A percentile compares a stretch with the other conserved stretches of the same genome.
phyloP scores from a whole-genome alignment of 75 land plant genomes.

The Ceratopteris richardii region DNA sequence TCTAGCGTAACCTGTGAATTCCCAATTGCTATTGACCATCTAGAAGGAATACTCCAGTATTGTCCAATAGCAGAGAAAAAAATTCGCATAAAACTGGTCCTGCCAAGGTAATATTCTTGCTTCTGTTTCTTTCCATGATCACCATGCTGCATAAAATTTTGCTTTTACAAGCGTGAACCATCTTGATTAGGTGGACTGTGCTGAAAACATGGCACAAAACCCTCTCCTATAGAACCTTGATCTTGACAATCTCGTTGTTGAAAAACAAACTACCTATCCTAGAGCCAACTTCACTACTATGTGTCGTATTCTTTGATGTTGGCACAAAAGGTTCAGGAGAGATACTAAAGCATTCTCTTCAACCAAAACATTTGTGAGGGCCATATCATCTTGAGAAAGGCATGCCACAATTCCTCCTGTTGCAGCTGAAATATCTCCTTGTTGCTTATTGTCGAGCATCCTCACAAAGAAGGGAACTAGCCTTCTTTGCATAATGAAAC shows the following conservation, averaged over 20 bases:
- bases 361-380: constrained; percentile 23
- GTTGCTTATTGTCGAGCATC: constrained; percentile 26
- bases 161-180: background rate
- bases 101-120: too few species aligned
- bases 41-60: too few species aligned
- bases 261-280: too few species aligned
- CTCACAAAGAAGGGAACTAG: constrained; percentile 19
- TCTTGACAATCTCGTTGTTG: too few species aligned
- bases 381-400: constrained; percentile 28
- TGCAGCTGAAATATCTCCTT: constrained; percentile 26
- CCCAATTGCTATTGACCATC: too few species aligned
- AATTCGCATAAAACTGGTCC: too few species aligned
- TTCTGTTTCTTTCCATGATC: too few species aligned
- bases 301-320: too few species aligned
- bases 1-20: too few species aligned
- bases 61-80: too few species aligned
- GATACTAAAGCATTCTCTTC: constrained; percentile 27
- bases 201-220: constrained; percentile 22
- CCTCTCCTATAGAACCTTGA: too few species aligned
- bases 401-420: constrained; percentile 36
- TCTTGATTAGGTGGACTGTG: constrained; percentile 32
- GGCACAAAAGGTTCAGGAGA: constrained; percentile 23
- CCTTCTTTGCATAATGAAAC: constrained; percentile 15
- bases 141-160: background rate
- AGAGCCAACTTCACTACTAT: too few species aligned